Percentiles rank a stretch among this genome's conserved stretches.
Conservation (phyloP, 2,329 filamentous ascomycete species). For the Neonectria sp. region DNA sequence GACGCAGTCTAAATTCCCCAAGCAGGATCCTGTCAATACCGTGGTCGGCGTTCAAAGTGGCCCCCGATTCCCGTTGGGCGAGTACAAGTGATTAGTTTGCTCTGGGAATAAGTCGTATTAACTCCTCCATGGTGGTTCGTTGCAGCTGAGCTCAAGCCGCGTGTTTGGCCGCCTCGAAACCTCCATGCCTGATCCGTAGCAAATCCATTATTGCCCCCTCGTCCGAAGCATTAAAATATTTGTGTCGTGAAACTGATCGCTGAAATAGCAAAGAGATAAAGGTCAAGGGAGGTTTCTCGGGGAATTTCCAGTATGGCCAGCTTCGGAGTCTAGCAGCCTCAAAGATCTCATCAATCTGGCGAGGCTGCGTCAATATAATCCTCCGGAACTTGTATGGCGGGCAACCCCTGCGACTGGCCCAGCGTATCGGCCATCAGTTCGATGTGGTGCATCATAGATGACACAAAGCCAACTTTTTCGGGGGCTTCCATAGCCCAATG, state of each 20-base stretch:
- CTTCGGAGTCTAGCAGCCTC: neutral
- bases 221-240: constrained; percentile 8
- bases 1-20: neutral
- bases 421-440: constrained; percentile 58
- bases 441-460: constrained; percentile 58
- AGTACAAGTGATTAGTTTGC: constrained; percentile 3
- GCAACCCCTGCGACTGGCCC: constrained; percentile 48
- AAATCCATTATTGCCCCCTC: constrained; percentile 22
- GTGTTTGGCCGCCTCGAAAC: constrained; percentile 15
- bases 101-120: constrained; percentile 20
- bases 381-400: constrained; percentile 49
- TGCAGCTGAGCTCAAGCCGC: constrained; percentile 7
- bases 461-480: constrained; percentile 53
- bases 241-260: constrained; percentile 21
- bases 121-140: constrained; percentile 19
- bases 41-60: neutral
- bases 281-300: constrained; percentile 10
- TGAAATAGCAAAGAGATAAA: constrained; percentile 10
- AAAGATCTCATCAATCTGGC: constrained; percentile 47
- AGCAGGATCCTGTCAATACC: neutral
- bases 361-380: constrained; percentile 52
- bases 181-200: constrained; percentile 16
- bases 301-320: neutral
- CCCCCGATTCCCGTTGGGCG: neutral
- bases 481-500: constrained; percentile 62